Percentiles rank a stretch among this genome's conserved stretches.
Conservation (phyloP, 2,329 filamentous ascomycete species). For the Coleophoma cylindrospora region DNA sequence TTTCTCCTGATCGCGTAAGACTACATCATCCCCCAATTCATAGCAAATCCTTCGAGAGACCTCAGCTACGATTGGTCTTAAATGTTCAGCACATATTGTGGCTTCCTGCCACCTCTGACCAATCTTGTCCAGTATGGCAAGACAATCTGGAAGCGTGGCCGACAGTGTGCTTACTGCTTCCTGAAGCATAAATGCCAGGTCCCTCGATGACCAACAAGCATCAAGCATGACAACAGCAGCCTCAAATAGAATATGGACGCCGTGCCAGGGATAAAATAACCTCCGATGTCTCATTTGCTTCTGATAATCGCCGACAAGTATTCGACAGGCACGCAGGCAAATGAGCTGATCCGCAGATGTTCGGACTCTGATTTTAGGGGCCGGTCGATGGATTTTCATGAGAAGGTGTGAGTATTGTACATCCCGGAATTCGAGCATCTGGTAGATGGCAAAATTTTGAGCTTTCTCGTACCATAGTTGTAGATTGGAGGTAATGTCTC, state of each 20-base stretch:
- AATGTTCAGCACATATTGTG: neutral
- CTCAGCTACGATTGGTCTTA: neutral
- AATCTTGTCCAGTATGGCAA: neutral
- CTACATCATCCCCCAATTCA: neutral
- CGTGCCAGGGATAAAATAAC: conserved; percentile 3
- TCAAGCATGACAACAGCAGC: conserved; percentile 1
- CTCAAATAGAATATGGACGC: conserved; percentile 1
- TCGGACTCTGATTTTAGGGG: neutral
- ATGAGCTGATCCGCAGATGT: neutral
- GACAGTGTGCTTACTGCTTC: neutral
- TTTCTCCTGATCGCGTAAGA: neutral
- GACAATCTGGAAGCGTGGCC: neutral
- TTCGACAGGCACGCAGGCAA: neutral
- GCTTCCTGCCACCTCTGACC: neutral
- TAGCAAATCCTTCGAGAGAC: neutral
- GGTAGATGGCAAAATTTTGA: conserved; percentile 6
- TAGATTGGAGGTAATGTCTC: conserved; percentile 6
- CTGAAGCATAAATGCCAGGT: neutral
- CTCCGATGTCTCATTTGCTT: neutral
- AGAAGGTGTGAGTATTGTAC: conserved; percentile 4
- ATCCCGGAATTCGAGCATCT: conserved; percentile 12
- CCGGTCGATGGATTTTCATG: neutral
- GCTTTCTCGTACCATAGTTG: conserved; percentile 9
- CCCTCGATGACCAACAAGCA: neutral
- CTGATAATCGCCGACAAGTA: conserved; percentile 2